These are phyloP conservation scores for Paxillus involutus DNA, from an alignment of 768 basidiomycete species.

Conservation along the genomic window DNA sequence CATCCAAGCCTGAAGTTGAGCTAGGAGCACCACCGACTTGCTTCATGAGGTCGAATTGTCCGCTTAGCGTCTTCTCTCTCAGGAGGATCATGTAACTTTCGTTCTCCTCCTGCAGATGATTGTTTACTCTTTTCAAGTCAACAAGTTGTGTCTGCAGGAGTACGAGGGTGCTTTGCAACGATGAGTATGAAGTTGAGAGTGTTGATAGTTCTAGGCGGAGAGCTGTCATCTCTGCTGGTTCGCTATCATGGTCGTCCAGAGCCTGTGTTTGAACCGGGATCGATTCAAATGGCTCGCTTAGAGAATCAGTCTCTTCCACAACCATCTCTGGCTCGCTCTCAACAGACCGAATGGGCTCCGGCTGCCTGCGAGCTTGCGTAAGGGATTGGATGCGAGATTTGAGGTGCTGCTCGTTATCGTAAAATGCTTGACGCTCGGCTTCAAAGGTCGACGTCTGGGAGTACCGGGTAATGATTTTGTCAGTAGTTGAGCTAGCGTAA, in stretches of 20 bases:
- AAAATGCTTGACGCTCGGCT: constrained; percentile 88
- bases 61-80: constrained; percentile 86
- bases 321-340: constrained; percentile 42
- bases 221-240: constrained; percentile 87
- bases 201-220: constrained; percentile 83
- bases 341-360: constrained; percentile 35
- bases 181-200: constrained; percentile 80
- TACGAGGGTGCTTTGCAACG: constrained; percentile 81
- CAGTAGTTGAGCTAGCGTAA: constrained; percentile 13
- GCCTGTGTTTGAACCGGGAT: constrained; percentile 40
- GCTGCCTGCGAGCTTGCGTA: constrained; percentile 60
- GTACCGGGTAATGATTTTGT: constrained; percentile 5
- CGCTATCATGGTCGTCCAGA: constrained; percentile 63
- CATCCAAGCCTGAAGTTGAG: constrained; percentile 39
- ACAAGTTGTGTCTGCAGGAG: constrained; percentile 81
- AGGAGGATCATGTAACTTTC: constrained; percentile 95
- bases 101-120: constrained; percentile 91
- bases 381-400: constrained; percentile 88
- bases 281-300: constrained; percentile 21
- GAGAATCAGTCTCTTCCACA: constrained; percentile 33
- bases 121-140: constrained; percentile 87
- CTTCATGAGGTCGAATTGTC: constrained; percentile 77
- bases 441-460: constrained; percentile 82
- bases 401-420: constrained; percentile 91
- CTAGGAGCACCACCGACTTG: constrained; percentile 56